Percentiles rank a stretch among this genome's conserved stretches.
These are phyloP conservation scores for Trichoderma reesei DNA, from an alignment of 495 filamentous ascomycete genomes.

Conservation along the genomic window DNA sequence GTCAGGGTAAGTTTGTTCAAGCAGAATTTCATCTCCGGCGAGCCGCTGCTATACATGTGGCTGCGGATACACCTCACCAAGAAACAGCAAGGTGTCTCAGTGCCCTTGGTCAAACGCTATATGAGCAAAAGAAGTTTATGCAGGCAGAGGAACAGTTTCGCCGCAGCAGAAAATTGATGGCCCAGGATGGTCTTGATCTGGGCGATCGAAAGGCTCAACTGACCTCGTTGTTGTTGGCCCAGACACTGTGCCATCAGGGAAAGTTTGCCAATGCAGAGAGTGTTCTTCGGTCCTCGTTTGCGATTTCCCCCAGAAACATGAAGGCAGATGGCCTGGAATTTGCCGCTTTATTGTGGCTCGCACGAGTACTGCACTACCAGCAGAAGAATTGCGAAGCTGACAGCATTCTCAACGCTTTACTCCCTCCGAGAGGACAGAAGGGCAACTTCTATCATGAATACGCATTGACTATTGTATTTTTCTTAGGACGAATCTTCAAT, in stretches of 20 bases:
- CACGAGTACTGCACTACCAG: neutral
- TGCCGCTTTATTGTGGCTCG: neutral
- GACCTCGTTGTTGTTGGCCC: neutral
- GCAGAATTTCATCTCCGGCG: too few relatives aligned
- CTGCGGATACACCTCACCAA: too few relatives aligned
- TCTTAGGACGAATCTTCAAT: neutral
- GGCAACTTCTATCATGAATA: neutral
- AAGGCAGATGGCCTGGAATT: neutral
- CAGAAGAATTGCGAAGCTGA: neutral
- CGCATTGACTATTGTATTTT: neutral
- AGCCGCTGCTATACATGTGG: too few relatives aligned
- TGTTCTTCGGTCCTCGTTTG: neutral
- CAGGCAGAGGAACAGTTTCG: too few relatives aligned
- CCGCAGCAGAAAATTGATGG: too few relatives aligned
- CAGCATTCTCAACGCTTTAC: neutral
- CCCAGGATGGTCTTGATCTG: neutral
- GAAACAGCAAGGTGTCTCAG: too few relatives aligned
- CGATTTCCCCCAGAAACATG: neutral
- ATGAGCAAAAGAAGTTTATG: too few relatives aligned
- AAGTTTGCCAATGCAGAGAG: neutral
- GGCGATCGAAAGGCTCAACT: neutral
- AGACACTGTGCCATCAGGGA: neutral
- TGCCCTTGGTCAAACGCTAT: too few relatives aligned
- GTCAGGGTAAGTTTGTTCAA: too few relatives aligned
- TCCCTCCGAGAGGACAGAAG: neutral